These are phyloP conservation scores for Penicillium sp. DNA, from an alignment of 2,329 filamentous ascomycete species.

Conservation along the genomic window DNA sequence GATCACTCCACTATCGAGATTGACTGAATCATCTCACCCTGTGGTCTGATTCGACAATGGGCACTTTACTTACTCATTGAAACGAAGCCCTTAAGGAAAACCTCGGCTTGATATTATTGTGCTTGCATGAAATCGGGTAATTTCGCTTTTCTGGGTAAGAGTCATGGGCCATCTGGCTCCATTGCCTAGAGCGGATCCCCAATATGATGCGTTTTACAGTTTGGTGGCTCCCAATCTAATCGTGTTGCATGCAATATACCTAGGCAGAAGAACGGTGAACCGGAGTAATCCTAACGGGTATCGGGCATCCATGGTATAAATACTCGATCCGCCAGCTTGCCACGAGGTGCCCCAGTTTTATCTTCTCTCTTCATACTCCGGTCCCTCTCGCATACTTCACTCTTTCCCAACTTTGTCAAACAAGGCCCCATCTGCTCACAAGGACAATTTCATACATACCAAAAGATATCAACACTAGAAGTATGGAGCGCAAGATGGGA, in stretches of 20 bases:
- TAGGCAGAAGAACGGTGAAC: not conserved
- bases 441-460: not conserved
- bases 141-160: conserved; percentile 6
- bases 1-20: conserved; percentile 3
- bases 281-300: not conserved
- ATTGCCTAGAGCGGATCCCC: not conserved
- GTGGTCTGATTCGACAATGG: conserved; percentile 14
- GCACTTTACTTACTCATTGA: not conserved
- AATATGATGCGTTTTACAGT: not conserved
- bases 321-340: conserved; percentile 7
- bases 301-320: conserved; percentile 12
- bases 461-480: not conserved
- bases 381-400: not conserved
- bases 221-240: not conserved
- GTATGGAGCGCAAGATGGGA: conserved; percentile 16
- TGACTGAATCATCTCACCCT: not conserved
- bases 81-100: not conserved
- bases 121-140: conserved; percentile 5
- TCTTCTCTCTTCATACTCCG: not conserved
- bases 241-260: not conserved
- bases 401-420: not conserved
- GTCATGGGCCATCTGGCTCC: not conserved
- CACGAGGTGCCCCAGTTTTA: conserved; percentile 14
- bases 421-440: not conserved
- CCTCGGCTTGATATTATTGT: conserved; percentile 2